Evolutionary conservation across 1,284 basidiomycete species (phyloP).

Genomic region (Cutaneotrichosporon spelunceum): DNA sequence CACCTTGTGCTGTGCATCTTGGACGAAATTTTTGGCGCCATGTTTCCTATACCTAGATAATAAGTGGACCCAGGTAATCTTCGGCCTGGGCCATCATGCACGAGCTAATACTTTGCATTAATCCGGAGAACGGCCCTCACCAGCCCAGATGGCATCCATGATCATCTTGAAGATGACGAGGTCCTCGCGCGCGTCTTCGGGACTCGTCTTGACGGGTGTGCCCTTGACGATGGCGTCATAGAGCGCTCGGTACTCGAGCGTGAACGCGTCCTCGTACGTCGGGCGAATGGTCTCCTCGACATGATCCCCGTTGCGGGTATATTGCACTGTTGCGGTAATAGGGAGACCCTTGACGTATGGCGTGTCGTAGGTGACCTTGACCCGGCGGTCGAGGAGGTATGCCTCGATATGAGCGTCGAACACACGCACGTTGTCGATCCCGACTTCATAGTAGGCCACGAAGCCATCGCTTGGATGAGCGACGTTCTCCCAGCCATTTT

Average conservation of each 20-base stretch:
- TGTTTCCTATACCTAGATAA: constrained; percentile 8
- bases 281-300: constrained; percentile 41
- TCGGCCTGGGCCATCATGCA: background rate
- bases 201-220: constrained; percentile 38
- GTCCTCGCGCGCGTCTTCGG: constrained; percentile 39
- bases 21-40: constrained; percentile 64
- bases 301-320: constrained; percentile 39
- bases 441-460: constrained; percentile 43
- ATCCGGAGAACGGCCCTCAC: background rate
- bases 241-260: constrained; percentile 44
- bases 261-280: constrained; percentile 52
- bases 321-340: constrained; percentile 46
- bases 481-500: no score
- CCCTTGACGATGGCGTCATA: constrained; percentile 40
- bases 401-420: constrained; percentile 55
- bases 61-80: no score
- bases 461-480: constrained; percentile 29
- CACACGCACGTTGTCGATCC: constrained; percentile 48
- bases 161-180: constrained; percentile 49
- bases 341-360: constrained; percentile 53
- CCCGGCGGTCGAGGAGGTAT: constrained; percentile 47
- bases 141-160: constrained; percentile 24
- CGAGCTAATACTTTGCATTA: no score
- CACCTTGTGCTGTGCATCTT: constrained; percentile 81
- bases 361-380: constrained; percentile 52